phyloP scores from a whole-genome alignment of 345 rosid genomes.

The Limnanthes douglasii region DNA sequence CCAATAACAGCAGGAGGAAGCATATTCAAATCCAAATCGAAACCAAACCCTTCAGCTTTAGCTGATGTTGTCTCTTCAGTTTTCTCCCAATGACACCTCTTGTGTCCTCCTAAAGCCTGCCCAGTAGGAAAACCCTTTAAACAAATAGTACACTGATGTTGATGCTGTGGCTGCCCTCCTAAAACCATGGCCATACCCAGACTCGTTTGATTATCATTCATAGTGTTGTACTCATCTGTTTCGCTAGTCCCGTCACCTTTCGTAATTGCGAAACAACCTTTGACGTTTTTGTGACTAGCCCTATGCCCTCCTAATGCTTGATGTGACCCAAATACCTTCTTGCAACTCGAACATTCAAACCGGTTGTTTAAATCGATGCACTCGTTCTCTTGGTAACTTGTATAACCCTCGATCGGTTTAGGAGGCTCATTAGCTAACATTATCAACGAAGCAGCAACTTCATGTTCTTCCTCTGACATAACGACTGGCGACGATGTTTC shows the following conservation, averaged over 20 bases:
- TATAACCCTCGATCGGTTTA: not conserved
- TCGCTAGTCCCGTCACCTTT: slow-evolving; percentile 18
- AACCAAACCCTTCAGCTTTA: slow-evolving; percentile 16
- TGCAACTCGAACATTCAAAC: slow-evolving; percentile 72
- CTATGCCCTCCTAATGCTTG: slow-evolving; percentile 89
- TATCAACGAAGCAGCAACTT: slow-evolving; percentile 54
- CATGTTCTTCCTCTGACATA: slow-evolving; percentile 47
- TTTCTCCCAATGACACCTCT: slow-evolving; percentile 68
- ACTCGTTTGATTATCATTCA: not conserved
- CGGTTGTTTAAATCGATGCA: slow-evolving; percentile 3
- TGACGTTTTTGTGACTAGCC: slow-evolving; percentile 76
- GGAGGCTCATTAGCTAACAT: slow-evolving; percentile 23
- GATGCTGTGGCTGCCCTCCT: slow-evolving; percentile 10
- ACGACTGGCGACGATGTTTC: slow-evolving; percentile 1
- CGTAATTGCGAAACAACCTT: slow-evolving; percentile 60
- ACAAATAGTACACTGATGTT: slow-evolving; percentile 51
- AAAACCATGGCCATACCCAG: slow-evolving; percentile 5
- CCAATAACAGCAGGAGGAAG: slow-evolving; percentile 34
- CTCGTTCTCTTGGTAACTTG: slow-evolving; percentile 1
- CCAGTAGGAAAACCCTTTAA: slow-evolving; percentile 46
- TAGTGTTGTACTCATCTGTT: slow-evolving; percentile 2
- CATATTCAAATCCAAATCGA: slow-evolving; percentile 44
- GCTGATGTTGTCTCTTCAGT: slow-evolving; percentile 19
- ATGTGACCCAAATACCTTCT: slow-evolving; percentile 72
- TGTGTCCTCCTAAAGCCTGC: slow-evolving; percentile 75